phyloP scores from a whole-genome alignment of 2,329 filamentous ascomycete genomes.

The Fusarium duplospermum region DNA sequence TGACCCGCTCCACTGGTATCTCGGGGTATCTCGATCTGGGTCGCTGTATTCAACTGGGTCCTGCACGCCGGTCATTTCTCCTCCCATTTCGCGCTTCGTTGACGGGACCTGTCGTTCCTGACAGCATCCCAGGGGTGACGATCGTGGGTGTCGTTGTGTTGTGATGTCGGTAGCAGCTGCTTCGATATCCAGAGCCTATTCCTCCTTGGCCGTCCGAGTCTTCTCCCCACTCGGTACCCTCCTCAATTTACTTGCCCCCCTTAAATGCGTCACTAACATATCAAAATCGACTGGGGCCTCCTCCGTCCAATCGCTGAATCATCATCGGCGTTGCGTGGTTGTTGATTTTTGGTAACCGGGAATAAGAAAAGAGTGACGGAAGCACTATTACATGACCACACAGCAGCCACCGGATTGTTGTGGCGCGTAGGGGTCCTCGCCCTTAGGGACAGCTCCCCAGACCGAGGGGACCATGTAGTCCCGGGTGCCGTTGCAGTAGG shows the following conservation, averaged over 20 bases:
- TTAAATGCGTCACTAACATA: slow-evolving; percentile 42
- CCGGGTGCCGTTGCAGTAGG: slow-evolving; percentile 96
- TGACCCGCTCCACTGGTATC: slow-evolving; percentile 41
- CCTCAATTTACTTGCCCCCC: slow-evolving; percentile 37
- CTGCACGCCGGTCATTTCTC: slow-evolving; percentile 25
- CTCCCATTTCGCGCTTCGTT: slow-evolving; percentile 29
- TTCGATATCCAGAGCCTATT: slow-evolving; percentile 38
- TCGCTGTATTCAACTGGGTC: slow-evolving; percentile 37
- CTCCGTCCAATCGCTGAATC: slow-evolving; percentile 46
- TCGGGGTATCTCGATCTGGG: slow-evolving; percentile 43
- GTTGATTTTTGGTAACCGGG: slow-evolving; percentile 42
- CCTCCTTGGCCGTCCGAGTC: slow-evolving; percentile 27
- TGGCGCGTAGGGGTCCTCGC: slow-evolving; percentile 97
- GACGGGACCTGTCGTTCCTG: slow-evolving; percentile 24
- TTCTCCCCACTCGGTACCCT: slow-evolving; percentile 33
- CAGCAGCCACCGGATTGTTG: slow-evolving; percentile 95
- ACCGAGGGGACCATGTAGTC: slow-evolving; percentile 99
- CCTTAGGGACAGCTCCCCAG: slow-evolving; percentile 94
- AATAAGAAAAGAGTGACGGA: slow-evolving; percentile 39
- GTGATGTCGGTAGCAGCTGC: slow-evolving; percentile 33
- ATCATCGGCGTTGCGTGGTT: slow-evolving; percentile 47
- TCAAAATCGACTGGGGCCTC: slow-evolving; percentile 44
- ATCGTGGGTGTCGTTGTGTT: slow-evolving; percentile 27
- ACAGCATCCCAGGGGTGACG: slow-evolving; percentile 22
- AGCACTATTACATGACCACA: slow-evolving; percentile 81